Base-by-base conservation (phyloP, 129 eudicot species). In the Flaveria sonorensis region DNA sequence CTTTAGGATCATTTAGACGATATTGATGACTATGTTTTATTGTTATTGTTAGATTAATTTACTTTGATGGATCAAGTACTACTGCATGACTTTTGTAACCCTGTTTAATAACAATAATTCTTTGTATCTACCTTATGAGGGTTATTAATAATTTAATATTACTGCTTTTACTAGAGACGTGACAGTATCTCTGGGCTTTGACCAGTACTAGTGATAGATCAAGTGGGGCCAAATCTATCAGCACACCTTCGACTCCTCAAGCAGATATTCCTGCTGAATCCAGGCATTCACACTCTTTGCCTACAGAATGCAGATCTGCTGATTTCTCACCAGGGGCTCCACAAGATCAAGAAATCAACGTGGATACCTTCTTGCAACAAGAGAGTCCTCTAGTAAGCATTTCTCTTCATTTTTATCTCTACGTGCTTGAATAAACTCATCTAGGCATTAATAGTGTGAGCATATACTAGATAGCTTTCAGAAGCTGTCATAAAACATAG, bases 211-310 rank as follows among this genome's bases (percentile, higher is more conserved):
- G 94, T 77, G 99, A 94, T 71, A 94, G 86, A 84, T 94, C 99
- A 64, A 94, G 99, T 85, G 90, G 89, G 47, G 83, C 87, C 67
- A 87, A 87, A 77, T 88, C 98, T 45, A 83, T 81, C 42, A 89
- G 97, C 79, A 86, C 92, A 62, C 94, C 99, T 62, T 94, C 97
- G 74, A 94, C 98, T 50, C 97, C 98, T 69, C 92, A 85, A 72
- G 93, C 91, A 71, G 96, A 88, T 77, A 91, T 85, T 77, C 89
- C 80, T 24, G 24, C 65, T 70, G 99, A 94, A 83, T 73, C 93
- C 76, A 85, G 97, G 79, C 83, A 74, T 81, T 88, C 97, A 59
- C 90, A 84, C 68, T 89, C 97, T 63, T 71, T 89, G 66, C 87
- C 72, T 16, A 47, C 90, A 24, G 99, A 91, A 76, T 81, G 82